Percentiles rank a stretch among this genome's conserved stretches.
Evolutionary conservation across 768 basidiomycete species (phyloP).

Genomic region (Trametes gibbosa): DNA sequence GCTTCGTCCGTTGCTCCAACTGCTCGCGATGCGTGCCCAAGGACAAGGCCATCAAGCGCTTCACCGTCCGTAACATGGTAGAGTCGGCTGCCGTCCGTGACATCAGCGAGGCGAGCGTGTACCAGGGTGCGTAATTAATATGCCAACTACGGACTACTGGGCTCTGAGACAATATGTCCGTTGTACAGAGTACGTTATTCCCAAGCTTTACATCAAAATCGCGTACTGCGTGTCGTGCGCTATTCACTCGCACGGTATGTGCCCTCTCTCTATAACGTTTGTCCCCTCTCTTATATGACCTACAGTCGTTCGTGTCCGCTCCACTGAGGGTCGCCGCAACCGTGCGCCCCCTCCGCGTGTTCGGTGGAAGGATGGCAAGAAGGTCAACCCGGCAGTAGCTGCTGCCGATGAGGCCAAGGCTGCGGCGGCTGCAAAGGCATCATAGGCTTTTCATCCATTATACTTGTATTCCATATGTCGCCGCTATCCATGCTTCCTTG

Average conservation of each 20-base stretch:
- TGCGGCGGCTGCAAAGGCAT: constrained; percentile 47
- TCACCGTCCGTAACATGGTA: constrained; percentile 99
- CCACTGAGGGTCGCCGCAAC: constrained; percentile 93
- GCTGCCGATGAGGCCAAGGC: constrained; percentile 89
- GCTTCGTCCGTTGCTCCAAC: constrained; percentile 96
- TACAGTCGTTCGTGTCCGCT: constrained; percentile 95
- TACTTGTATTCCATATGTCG: constrained; percentile 22
- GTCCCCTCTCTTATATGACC: not conserved
- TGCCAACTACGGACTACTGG: too few relatives aligned
- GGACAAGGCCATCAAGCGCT: constrained; percentile 99
- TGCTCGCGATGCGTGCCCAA: constrained; percentile 97
- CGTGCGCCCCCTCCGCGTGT: constrained; percentile 95
- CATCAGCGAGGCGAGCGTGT: constrained; percentile 94
- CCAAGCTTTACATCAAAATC: constrained; percentile 98
- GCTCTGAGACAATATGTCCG: not conserved
- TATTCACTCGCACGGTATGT: constrained; percentile 95
- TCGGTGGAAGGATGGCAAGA: constrained; percentile 94
- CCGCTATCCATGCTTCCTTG: constrained; percentile 19
- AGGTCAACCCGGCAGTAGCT: constrained; percentile 93
- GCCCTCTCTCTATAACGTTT: not conserved
- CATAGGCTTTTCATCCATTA: constrained; percentile 36
- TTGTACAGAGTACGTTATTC: constrained; percentile 83
- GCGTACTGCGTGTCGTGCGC: constrained; percentile 99
- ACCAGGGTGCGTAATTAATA: constrained; percentile 61
- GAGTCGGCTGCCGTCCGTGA: constrained; percentile 98